These are phyloP conservation scores for Choricystis sp. DNA, from an alignment of 139 green algal species.

Conservation along the genomic window DNA sequence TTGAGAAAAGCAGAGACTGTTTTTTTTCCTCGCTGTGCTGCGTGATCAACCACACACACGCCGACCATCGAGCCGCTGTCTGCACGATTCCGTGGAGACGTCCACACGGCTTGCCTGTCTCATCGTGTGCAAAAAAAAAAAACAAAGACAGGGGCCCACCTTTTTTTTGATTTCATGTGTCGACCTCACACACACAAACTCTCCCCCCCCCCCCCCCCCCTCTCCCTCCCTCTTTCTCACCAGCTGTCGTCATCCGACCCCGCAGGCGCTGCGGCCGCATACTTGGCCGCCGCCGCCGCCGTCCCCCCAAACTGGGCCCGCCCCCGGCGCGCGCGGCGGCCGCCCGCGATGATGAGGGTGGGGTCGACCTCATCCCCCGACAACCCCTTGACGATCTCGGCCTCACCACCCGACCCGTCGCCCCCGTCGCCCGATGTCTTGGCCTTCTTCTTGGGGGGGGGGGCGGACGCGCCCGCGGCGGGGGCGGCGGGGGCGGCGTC, in stretches of 20 bases:
- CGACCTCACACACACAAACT: neutral
- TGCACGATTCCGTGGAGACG: no score
- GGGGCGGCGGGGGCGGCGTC: neutral
- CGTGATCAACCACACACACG: no score
- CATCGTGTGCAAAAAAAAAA: neutral
- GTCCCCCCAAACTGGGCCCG: neutral
- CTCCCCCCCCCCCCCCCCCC: neutral
- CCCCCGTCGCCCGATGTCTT: neutral
- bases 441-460: neutral
- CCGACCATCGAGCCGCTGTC: no score
- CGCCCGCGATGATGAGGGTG: constrained; percentile 10
- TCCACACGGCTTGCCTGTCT: neutral
- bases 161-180: neutral
- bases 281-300: neutral
- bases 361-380: constrained; percentile 22
- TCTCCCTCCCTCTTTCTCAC: no score
- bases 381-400: neutral
- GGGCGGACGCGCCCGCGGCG: neutral
- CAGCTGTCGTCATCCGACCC: neutral
- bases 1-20: no score
- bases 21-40: no score
- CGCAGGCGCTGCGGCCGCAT: neutral
- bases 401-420: neutral
- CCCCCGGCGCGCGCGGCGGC: constrained; percentile 10
- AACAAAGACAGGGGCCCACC: neutral